These are phyloP conservation scores for Themeda triandra DNA, from an alignment of 176 grass and related monocot species.

Conservation along the genomic window DNA sequence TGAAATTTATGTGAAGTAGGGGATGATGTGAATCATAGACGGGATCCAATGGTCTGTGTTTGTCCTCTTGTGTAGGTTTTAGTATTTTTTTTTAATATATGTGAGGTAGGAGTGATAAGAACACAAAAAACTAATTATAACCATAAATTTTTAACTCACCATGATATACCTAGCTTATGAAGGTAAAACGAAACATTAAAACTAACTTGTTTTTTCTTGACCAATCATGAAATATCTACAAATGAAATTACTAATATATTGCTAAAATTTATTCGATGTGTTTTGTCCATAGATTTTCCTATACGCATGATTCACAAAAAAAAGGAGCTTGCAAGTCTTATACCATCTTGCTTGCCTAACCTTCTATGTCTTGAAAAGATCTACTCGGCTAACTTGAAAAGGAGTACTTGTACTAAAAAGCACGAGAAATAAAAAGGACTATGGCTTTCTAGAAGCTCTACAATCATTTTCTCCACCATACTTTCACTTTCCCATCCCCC, in stretches of 20 bases:
- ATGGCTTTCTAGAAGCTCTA: neutral
- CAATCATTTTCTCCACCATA: neutral
- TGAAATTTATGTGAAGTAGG: neutral
- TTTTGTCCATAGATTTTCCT: neutral
- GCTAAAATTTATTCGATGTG: no score
- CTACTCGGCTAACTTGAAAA: conserved; percentile 1
- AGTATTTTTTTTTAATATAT: neutral
- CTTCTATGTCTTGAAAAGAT: neutral
- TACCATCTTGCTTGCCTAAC: neutral
- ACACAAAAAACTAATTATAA: neutral
- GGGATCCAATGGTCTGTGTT: neutral
- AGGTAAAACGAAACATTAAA: neutral
- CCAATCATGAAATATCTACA: no score
- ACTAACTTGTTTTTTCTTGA: neutral
- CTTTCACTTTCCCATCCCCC: neutral
- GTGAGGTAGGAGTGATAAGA: neutral
- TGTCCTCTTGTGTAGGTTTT: neutral
- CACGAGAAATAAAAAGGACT: neutral
- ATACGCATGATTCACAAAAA: neutral
- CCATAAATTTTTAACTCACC: neutral
- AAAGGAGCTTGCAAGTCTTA: neutral
- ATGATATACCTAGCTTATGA: neutral
- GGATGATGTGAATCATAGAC: neutral
- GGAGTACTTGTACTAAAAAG: neutral
- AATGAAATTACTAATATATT: neutral